Percentiles rank a stretch among this genome's conserved stretches.
These are phyloP conservation scores for Penicillium alfredii DNA, from an alignment of 495 filamentous ascomycete genomes.

Conservation along the genomic window DNA sequence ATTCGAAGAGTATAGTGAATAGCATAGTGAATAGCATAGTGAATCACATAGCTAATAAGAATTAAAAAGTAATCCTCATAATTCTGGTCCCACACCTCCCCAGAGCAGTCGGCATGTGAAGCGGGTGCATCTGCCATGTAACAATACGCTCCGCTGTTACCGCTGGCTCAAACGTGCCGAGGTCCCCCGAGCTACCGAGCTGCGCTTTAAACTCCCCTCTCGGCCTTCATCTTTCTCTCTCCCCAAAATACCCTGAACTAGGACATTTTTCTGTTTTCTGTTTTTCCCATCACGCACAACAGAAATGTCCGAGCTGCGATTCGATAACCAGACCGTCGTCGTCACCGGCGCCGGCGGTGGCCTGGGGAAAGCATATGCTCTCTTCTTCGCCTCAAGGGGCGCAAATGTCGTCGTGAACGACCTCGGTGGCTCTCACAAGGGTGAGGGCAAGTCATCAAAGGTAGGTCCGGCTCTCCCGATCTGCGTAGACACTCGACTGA, in stretches of 20 bases:
- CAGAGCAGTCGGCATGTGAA: constrained; percentile 48
- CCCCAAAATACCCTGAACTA: constrained; percentile 6
- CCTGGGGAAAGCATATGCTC: constrained; percentile 84
- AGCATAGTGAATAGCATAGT: too few species aligned
- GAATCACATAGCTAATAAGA: too few species aligned
- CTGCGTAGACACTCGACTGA: constrained; percentile 13
- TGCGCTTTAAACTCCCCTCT: constrained; percentile 30
- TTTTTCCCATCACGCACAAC: constrained; percentile 17
- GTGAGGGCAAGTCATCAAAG: constrained; percentile 84
- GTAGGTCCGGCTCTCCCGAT: constrained; percentile 36
- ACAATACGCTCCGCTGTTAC: constrained; percentile 21
- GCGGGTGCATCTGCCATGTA: constrained; percentile 25
- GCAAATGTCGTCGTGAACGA: constrained; percentile 98
- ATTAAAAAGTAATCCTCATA: too few species aligned
- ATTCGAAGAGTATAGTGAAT: constrained; percentile 1
- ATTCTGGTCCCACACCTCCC: too few species aligned
- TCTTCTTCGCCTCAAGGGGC: constrained; percentile 86
- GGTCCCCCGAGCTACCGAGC: constrained; percentile 37
- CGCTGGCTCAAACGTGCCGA: constrained; percentile 38
- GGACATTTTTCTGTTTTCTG: constrained; percentile 4
- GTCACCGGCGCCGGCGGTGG: constrained; percentile 96
- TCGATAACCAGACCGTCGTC: constrained; percentile 93
- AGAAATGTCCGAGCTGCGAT: constrained; percentile 77
- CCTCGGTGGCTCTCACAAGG: constrained; percentile 88
- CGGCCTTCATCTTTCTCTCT: constrained; percentile 21